Percentiles rank a stretch among this genome's conserved stretches.
These are phyloP conservation scores for Pyrenophora teres DNA, from an alignment of 2,329 filamentous ascomycete genomes.

Conservation along the genomic window DNA sequence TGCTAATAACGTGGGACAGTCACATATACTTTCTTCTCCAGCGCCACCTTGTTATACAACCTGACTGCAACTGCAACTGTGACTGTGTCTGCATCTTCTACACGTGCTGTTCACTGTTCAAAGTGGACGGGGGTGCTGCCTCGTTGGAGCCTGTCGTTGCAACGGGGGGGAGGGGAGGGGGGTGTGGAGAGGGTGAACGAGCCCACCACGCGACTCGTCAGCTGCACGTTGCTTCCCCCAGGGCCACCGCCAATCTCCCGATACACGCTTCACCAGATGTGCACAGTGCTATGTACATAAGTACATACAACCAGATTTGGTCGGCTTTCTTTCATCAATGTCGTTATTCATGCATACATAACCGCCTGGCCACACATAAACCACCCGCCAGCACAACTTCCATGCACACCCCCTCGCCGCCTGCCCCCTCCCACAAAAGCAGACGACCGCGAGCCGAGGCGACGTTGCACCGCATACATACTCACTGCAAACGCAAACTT, in stretches of 20 bases:
- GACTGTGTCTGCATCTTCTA: too few relatives aligned
- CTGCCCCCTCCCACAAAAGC: constrained; percentile 29
- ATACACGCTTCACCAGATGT: constrained; percentile 10
- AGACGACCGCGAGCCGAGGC: constrained; percentile 8
- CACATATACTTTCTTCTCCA: not conserved
- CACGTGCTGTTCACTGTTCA: too few relatives aligned
- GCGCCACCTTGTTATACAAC: not conserved
- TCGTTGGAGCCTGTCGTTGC: not conserved
- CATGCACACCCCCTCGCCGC: constrained; percentile 4
- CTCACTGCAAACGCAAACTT: constrained; percentile 15
- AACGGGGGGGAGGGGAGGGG: too few relatives aligned
- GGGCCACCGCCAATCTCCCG: constrained; percentile 15
- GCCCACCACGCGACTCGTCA: constrained; percentile 17
- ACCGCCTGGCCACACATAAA: not conserved
- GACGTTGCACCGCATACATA: constrained; percentile 33
- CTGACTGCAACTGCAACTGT: not conserved
- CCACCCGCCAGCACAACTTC: not conserved
- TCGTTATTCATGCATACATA: constrained; percentile 12
- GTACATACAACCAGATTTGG: not conserved
- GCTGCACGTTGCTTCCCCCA: constrained; percentile 16
- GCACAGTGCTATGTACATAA: constrained; percentile 11
- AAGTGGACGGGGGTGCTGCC: too few relatives aligned
- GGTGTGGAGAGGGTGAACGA: constrained; percentile 9
- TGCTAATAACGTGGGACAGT: constrained; percentile 15
- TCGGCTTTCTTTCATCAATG: not conserved